Conservation (phyloP, 495 filamentous ascomycete species). For the Cudoniella acicularis region DNA sequence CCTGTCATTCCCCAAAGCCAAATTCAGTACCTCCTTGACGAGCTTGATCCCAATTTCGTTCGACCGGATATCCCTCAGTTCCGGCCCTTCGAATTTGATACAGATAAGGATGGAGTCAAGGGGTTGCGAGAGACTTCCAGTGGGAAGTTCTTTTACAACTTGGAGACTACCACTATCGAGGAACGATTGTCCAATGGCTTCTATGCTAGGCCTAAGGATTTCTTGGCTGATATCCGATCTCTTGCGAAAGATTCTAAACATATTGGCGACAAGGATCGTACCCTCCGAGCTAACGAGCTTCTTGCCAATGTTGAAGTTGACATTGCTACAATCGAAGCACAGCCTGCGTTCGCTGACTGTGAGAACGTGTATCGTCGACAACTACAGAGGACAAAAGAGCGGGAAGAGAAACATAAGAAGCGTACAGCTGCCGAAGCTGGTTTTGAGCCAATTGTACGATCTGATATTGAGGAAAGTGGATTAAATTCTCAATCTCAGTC, state of each 20-base stretch:
- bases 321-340: conserved; percentile 62
- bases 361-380: conserved; percentile 75
- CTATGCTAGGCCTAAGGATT: conserved; percentile 85
- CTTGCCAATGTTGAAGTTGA: conserved; percentile 90
- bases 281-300: conserved; percentile 84
- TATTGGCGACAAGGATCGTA: conserved; percentile 69
- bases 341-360: conserved; percentile 65
- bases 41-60: conserved; percentile 75
- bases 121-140: conserved; percentile 66
- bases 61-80: conserved; percentile 63
- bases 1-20: conserved; percentile 68
- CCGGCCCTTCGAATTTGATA: conserved; percentile 71
- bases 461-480: conserved; percentile 10
- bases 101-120: conserved; percentile 68
- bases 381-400: conserved; percentile 61
- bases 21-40: conserved; percentile 77
- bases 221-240: conserved; percentile 77
- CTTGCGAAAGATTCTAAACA: conserved; percentile 79
- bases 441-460: conserved; percentile 10
- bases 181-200: conserved; percentile 91
- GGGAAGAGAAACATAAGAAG: conserved; percentile 56
- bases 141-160: conserved; percentile 87
- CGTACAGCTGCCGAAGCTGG: conserved; percentile 43
- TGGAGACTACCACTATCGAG: conserved; percentile 91
- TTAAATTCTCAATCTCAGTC: conserved; percentile 14